Base-by-base conservation (phyloP, 805 yeast species). In the Lachancea sp. region DNA sequence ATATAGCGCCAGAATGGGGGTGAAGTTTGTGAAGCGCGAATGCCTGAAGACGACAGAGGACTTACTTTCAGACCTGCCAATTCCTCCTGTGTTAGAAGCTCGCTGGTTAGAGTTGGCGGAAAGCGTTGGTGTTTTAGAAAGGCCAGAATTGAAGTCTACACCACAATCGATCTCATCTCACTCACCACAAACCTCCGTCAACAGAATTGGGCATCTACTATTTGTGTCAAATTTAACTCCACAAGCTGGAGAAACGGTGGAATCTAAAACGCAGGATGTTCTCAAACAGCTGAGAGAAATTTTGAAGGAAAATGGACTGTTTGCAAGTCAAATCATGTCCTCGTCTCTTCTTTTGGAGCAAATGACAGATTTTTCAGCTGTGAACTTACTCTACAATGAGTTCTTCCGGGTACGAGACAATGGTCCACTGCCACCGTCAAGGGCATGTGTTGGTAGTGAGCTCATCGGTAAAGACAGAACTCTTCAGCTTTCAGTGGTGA, bases 391-490 rank as follows among this genome's bases (percentile, higher is more conserved):
- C 0, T 93, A 93, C 61, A 69, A 69, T 19, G 48, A 60, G 1
- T 73, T 69, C 48, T 90, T 89, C 61, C 60, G 63, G 3, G 58
- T 54, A 8, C 18, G 46, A 2, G 50, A 49, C 16, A 48, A 55
- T 45, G 69, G 71, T 1, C 79, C 83, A 3, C 69, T 78, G 31
- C 98, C 98, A 1, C 98, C 99, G 0, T 80, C 97, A 1, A 73
- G 99, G 50, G 79, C 87, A 1, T 90, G 98, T 63, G 77, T 93
- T 3, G 82, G 84, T 44, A 75, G 95, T 0, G 52, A 53, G 1
- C 57, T 81, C 2, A 58, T 82, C 6, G 50, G 50, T 1, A 7
- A 36, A 5, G 44, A 44, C 1, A 43, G 30, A 22, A 34, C 52
- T 5, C 38, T 63, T 6, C 84, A 79, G 54, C 58, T 90, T 9